These are phyloP conservation scores for Helotiales sp. DNA, from an alignment of 2,329 filamentous ascomycete species.

Conservation along the genomic window DNA sequence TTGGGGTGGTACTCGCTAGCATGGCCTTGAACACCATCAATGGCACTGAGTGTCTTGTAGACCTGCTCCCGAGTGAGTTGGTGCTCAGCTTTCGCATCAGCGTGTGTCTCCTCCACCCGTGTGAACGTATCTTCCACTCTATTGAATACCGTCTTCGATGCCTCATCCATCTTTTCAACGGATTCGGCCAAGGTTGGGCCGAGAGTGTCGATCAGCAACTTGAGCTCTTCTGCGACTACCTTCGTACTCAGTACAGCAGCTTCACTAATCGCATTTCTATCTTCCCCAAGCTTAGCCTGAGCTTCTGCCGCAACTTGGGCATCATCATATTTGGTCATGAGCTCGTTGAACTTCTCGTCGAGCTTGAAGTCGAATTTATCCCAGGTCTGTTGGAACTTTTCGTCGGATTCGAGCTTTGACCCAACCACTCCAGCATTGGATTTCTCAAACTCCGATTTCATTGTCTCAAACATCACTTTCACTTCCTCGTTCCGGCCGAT, in stretches of 20 bases:
- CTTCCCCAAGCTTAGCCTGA: slow-evolving; percentile 73
- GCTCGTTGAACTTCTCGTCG: slow-evolving; percentile 71
- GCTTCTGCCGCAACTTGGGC: slow-evolving; percentile 77
- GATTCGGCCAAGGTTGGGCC: slow-evolving; percentile 80
- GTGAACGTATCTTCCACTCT: slow-evolving; percentile 79
- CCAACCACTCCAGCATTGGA: slow-evolving; percentile 80
- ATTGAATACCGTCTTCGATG: slow-evolving; percentile 84
- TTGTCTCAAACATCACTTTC: slow-evolving; percentile 72
- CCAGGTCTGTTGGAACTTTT: slow-evolving; percentile 68
- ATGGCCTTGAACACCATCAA: slow-evolving; percentile 78
- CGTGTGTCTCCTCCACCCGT: slow-evolving; percentile 76
- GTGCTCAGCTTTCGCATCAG: slow-evolving; percentile 78
- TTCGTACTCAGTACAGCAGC: slow-evolving; percentile 77
- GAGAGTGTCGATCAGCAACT: slow-evolving; percentile 82
- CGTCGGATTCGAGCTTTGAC: slow-evolving; percentile 81
- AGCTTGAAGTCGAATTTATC: slow-evolving; percentile 60
- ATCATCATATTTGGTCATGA: slow-evolving; percentile 88
- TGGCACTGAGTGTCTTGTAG: slow-evolving; percentile 71
- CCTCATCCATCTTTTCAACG: slow-evolving; percentile 84
- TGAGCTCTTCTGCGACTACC: slow-evolving; percentile 83
- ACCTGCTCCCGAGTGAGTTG: slow-evolving; percentile 82
- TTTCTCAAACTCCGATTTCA: slow-evolving; percentile 88
- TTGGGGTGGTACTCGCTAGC: slow-evolving; percentile 86
- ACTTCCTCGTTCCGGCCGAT: slow-evolving; percentile 67
- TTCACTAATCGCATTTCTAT: slow-evolving; percentile 73